Evolutionary conservation across 768 basidiomycete genomes (phyloP).

Genomic region (Pleurotus djamor): DNA sequence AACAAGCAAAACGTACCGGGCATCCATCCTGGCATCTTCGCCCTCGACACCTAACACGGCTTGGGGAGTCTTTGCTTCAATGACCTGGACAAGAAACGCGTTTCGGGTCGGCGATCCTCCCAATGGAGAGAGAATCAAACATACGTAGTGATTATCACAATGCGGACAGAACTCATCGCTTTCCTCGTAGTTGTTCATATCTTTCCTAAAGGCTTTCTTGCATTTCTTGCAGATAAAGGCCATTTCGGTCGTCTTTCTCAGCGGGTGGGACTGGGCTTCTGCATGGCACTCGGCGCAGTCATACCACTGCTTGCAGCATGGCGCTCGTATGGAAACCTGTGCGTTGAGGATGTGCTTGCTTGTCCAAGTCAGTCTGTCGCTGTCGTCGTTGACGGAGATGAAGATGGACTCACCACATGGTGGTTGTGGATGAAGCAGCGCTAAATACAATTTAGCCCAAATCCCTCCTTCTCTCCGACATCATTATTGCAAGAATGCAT

Average conservation of each 20-base stretch:
- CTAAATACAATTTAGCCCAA: background rate
- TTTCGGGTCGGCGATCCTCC: background rate
- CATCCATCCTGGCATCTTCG: slow-evolving; percentile 86
- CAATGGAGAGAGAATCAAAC: slow-evolving; percentile 22
- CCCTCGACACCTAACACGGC: slow-evolving; percentile 86
- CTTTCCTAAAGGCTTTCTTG: slow-evolving; percentile 96
- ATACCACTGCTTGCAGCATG: slow-evolving; percentile 97
- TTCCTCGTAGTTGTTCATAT: slow-evolving; percentile 90
- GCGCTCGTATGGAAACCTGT: slow-evolving; percentile 93
- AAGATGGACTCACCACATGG: background rate
- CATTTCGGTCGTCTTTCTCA: slow-evolving; percentile 83
- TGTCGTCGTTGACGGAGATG: background rate
- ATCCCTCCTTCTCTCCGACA: too few relatives aligned
- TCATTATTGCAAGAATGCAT: too few relatives aligned
- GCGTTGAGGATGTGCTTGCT: slow-evolving; percentile 98
- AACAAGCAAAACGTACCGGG: slow-evolving; percentile 58
- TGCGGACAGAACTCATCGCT: slow-evolving; percentile 98
- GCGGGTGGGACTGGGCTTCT: slow-evolving; percentile 71
- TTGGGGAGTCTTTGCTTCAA: slow-evolving; percentile 90
- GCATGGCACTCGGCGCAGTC: slow-evolving; percentile 97
- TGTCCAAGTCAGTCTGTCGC: background rate
- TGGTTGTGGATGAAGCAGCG: background rate
- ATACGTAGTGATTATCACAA: slow-evolving; percentile 97
- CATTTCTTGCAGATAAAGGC: slow-evolving; percentile 84
- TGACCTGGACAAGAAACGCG: slow-evolving; percentile 51